These are phyloP conservation scores for Phytophthora pisi DNA, from an alignment of 352 stramenopile species.

Conservation along the genomic window DNA sequence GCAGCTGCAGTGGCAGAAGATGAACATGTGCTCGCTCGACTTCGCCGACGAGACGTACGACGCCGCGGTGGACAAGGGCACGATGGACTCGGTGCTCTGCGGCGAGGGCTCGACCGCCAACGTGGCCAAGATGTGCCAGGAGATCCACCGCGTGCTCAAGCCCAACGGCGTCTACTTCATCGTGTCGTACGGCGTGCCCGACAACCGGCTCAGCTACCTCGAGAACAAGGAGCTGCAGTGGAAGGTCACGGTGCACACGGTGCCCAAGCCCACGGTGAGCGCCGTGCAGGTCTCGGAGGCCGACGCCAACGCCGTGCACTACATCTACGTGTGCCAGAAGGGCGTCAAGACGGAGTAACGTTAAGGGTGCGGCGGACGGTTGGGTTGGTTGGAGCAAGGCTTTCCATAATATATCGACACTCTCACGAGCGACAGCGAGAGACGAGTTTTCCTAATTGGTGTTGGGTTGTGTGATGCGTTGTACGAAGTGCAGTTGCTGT, in stretches of 20 bases:
- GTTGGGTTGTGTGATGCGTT: neutral
- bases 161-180: constrained; percentile 95
- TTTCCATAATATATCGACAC: constrained; percentile 5
- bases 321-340: constrained; percentile 97
- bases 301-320: constrained; percentile 95
- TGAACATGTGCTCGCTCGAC: constrained; percentile 95
- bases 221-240: constrained; percentile 96
- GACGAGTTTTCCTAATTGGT: neutral
- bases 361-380: neutral
- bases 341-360: constrained; percentile 53
- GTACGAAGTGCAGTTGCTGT: neutral
- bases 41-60: constrained; percentile 96
- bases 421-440: neutral
- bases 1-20: constrained; percentile 93
- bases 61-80: constrained; percentile 95
- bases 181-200: constrained; percentile 95
- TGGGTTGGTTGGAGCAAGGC: neutral
- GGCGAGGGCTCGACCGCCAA: constrained; percentile 95
- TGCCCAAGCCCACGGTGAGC: constrained; percentile 96
- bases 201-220: constrained; percentile 96
- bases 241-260: constrained; percentile 95
- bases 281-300: constrained; percentile 92
- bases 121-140: constrained; percentile 95
- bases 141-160: constrained; percentile 95
- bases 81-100: constrained; percentile 95